These are phyloP conservation scores for Cryphonectria japonica DNA, from an alignment of 2,329 filamentous ascomycete species.

Conservation along the genomic window DNA sequence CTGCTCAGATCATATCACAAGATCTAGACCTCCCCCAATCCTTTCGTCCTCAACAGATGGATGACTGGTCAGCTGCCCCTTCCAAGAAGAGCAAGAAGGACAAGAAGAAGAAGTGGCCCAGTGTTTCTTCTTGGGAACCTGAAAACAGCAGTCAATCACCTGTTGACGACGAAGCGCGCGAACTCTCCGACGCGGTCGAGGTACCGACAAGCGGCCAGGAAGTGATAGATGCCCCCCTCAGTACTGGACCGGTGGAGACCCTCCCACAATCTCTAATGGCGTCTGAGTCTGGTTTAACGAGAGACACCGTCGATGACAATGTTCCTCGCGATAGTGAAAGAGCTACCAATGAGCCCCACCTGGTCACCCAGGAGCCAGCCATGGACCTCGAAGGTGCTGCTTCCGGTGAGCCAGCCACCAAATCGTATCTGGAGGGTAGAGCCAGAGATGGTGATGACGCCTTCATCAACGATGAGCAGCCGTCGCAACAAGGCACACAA, in stretches of 20 bases:
- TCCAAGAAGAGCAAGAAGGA: slow-evolving; percentile 39
- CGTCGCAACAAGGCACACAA: background rate
- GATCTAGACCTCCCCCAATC: background rate
- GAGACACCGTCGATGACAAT: background rate
- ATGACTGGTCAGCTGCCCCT: slow-evolving; percentile 33
- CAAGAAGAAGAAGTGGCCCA: slow-evolving; percentile 41
- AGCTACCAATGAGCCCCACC: background rate
- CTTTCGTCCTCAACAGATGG: slow-evolving; percentile 28
- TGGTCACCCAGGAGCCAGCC: background rate
- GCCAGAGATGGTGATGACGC: background rate
- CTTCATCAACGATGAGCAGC: slow-evolving; percentile 2
- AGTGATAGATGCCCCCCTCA: background rate
- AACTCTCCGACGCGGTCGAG: background rate
- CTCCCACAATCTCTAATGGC: background rate
- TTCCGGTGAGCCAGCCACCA: background rate
- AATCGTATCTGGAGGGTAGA: background rate
- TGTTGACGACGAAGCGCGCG: slow-evolving; percentile 13
- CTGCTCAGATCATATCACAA: background rate
- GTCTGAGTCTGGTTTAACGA: background rate
- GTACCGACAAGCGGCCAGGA: background rate
- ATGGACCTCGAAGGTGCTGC: background rate
- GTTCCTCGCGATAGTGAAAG: background rate
- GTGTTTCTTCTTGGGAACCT: slow-evolving; percentile 28
- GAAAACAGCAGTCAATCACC: slow-evolving; percentile 22
- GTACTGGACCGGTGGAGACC: background rate